Evolutionary conservation across 2,329 filamentous ascomycete genomes (phyloP), one percentile per base, ranked within the genome.

Genomic region (Penicillium sp.): DNA sequence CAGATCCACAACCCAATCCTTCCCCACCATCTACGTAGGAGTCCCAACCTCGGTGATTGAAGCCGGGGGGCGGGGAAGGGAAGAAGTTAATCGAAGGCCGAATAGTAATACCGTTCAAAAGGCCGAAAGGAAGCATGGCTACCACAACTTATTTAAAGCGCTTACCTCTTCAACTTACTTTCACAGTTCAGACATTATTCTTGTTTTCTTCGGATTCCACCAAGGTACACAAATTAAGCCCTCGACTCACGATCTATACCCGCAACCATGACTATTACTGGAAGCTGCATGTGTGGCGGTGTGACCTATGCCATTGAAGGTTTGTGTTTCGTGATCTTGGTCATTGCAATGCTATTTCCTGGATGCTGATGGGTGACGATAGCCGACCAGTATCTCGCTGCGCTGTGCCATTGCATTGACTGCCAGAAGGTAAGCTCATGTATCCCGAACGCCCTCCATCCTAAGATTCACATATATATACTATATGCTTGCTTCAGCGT

Each of bases 391-490:
- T 73, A 70, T 16, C 55, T 70, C 3, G 79, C 76, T 18, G 81
- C 81, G 6, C 72, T 85, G 36, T 85, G 83, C 70, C 81, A 84
- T 66, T 84, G 82, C 68, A 64, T 67, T 13, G 82, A 84, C 60
- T 85, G 82, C 67, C 82, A 85, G 62, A 85, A 85, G 78, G 81
- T 79, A 65, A 50, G 16, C 3, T 6, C 19, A 4, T 19, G 5
- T 9, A 6, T 3, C 9, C 19, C 18, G n/a, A 11, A 3, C 11
- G 4, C 13, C 4, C 4, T 14, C n/a, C 36, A 46, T 37, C 22
- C 0, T 14, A 16, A 16, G 9, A 13, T 22, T 6, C 9, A 11
- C 27, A 11, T 14, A 33, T 16, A 37, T 18, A 2, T 6, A 18
- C 40, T 18, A 2, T 6, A 18, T 9, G 40, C 13, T 31, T 39